Conservation (phyloP, 1,139 yeast genomes). For the Suhomyces wounanorum region DNA sequence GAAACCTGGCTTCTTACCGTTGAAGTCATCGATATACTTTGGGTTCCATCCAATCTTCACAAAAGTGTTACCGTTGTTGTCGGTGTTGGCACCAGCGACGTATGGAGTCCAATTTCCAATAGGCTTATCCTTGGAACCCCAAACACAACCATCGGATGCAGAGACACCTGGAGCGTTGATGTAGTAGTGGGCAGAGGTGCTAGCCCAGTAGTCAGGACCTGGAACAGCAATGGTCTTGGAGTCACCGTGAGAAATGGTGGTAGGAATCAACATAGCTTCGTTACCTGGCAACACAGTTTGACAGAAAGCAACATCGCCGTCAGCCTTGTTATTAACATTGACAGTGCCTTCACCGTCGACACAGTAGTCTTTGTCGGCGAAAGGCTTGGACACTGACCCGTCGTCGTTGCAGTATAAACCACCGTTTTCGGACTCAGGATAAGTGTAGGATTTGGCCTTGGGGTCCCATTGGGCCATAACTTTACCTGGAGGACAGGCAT, state of each 20-base stretch:
- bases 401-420: conserved; percentile 74
- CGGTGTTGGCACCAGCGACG: conserved; percentile 88
- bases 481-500: conserved; percentile 85
- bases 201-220: conserved; percentile 69
- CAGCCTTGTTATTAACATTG: conserved; percentile 55
- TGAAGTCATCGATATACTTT: conserved; percentile 66
- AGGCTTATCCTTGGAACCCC: conserved; percentile 73
- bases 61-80: conserved; percentile 63
- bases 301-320: conserved; percentile 71
- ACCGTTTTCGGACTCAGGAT: conserved; percentile 77
- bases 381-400: conserved; percentile 69
- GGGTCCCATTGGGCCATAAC: conserved; percentile 81
- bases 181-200: conserved; percentile 86
- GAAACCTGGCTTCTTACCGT: conserved; percentile 56
- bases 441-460: conserved; percentile 55
- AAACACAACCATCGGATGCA: conserved; percentile 73
- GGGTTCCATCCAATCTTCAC: conserved; percentile 94
- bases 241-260: conserved; percentile 53
- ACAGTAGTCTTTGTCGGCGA: conserved; percentile 62
- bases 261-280: conserved; percentile 92
- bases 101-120: conserved; percentile 92
- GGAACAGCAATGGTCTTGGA: conserved; percentile 73
- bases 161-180: conserved; percentile 85
- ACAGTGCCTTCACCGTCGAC: conserved; percentile 76
- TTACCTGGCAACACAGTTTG: conserved; percentile 93